Conservation (phyloP, 805 yeast species). For the Millerozyma miso region DNA sequence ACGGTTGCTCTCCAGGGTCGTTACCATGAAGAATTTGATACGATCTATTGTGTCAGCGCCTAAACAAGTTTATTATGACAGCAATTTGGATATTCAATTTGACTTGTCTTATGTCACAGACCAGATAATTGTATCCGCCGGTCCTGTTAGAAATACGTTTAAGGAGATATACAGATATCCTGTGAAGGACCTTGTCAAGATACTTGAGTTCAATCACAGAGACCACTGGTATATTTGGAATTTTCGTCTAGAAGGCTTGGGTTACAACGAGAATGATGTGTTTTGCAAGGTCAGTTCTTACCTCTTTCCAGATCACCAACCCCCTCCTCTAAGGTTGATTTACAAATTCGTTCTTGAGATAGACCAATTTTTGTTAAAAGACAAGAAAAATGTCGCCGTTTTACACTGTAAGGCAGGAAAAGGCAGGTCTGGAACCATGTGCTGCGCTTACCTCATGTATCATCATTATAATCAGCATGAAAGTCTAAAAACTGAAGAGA, state of each 20-base stretch:
- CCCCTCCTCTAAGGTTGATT: conserved; percentile 61
- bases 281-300: conserved; percentile 28
- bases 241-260: conserved; percentile 55
- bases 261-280: conserved; percentile 38
- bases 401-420: conserved; percentile 90
- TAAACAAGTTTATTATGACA: conserved; percentile 11
- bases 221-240: conserved; percentile 71
- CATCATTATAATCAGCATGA: conserved; percentile 8
- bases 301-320: conserved; percentile 76
- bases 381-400: conserved; percentile 49
- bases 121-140: conserved; percentile 67
- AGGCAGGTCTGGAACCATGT: conserved; percentile 82
- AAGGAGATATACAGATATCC: conserved; percentile 49
- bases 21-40: conserved; percentile 13
- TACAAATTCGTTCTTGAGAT: conserved; percentile 43
- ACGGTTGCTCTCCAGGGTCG: too few species aligned
- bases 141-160: conserved; percentile 52
- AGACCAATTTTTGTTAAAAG: conserved; percentile 31
- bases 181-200: conserved; percentile 46
- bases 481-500: conserved; percentile 17
- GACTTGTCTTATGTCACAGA: conserved; percentile 69
- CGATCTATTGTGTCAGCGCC: conserved; percentile 14
- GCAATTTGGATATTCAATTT: conserved; percentile 23
- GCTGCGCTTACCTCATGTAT: conserved; percentile 66
- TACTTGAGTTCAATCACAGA: conserved; percentile 45